Percentiles rank a stretch among this genome's conserved stretches.
Evolutionary conservation across 495 filamentous ascomycete genomes (phyloP).

Genomic region (Parmelia sp.): DNA sequence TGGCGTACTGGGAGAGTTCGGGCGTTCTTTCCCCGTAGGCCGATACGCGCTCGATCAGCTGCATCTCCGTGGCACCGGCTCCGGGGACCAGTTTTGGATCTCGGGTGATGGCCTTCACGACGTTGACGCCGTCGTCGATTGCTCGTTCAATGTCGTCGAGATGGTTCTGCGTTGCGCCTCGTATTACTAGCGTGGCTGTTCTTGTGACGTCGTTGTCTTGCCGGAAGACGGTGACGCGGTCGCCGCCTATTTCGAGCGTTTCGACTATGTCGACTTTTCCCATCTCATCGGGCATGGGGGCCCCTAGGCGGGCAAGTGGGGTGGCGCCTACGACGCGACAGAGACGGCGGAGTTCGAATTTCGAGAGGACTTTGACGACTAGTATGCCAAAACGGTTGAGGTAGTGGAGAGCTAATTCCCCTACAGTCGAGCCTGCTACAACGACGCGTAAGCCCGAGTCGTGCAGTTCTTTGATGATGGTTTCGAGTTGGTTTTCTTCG

Average conservation of each 20-base stretch:
- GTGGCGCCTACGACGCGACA: slow-evolving; percentile 97
- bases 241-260: slow-evolving; percentile 96
- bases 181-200: slow-evolving; percentile 90
- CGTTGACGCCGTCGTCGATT: slow-evolving; percentile 97
- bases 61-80: slow-evolving; percentile 92
- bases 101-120: slow-evolving; percentile 95
- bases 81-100: slow-evolving; percentile 88
- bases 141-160: slow-evolving; percentile 96
- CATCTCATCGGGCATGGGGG: slow-evolving; percentile 99
- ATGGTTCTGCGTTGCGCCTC: slow-evolving; percentile 95
- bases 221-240: slow-evolving; percentile 96
- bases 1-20: slow-evolving; percentile 87
- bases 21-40: slow-evolving; percentile 85
- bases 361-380: slow-evolving; percentile 94
- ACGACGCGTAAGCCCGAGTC: slow-evolving; percentile 90
- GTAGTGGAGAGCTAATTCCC: slow-evolving; percentile 95
- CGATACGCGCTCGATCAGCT: slow-evolving; percentile 86
- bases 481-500: slow-evolving; percentile 87
- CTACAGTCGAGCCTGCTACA: slow-evolving; percentile 82
- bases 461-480: slow-evolving; percentile 86
- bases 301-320: slow-evolving; percentile 87
- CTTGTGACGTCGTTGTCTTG: slow-evolving; percentile 90
- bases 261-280: slow-evolving; percentile 90
- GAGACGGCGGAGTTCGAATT: slow-evolving; percentile 89
- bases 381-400: slow-evolving; percentile 95